Conservation (phyloP, 495 filamentous ascomycete genomes). For the Collariella sp. region DNA sequence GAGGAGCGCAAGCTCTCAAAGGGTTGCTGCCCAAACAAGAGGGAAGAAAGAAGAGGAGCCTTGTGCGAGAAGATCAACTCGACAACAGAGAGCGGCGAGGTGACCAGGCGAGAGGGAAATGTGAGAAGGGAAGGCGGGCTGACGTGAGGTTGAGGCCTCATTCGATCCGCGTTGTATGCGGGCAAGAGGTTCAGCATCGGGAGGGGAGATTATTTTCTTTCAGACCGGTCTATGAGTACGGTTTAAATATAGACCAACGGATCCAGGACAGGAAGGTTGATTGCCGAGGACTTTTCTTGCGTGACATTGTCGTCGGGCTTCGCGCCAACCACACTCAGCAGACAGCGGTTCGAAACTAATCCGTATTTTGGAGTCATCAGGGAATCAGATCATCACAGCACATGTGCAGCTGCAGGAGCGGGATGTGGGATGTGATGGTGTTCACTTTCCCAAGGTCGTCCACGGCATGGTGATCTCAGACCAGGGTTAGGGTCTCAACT, state of each 20-base stretch:
- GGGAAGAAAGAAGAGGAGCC: background rate
- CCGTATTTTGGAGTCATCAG: background rate
- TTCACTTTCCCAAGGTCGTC: too few relatives aligned
- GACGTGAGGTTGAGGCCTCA: background rate
- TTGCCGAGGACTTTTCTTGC: background rate
- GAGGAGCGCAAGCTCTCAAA: too few relatives aligned
- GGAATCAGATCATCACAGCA: background rate
- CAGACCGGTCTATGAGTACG: background rate
- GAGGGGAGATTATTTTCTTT: background rate
- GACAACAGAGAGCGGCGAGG: background rate
- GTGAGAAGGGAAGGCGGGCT: background rate
- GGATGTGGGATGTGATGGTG: background rate
- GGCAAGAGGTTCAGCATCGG: background rate
- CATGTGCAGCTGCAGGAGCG: constrained; percentile 1
- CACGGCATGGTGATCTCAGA: too few relatives aligned
- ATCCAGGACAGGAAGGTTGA: background rate
- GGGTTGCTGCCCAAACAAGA: background rate
- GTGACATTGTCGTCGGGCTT: background rate
- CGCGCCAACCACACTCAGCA: background rate
- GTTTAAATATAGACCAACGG: background rate
- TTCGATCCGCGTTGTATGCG: background rate
- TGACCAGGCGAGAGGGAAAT: background rate
- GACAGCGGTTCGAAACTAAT: background rate
- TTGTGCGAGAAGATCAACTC: background rate
- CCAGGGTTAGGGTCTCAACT: too few relatives aligned